These are phyloP conservation scores for Ceratobasidium theobromae DNA, from an alignment of 1,284 basidiomycete species.

Conservation along the genomic window DNA sequence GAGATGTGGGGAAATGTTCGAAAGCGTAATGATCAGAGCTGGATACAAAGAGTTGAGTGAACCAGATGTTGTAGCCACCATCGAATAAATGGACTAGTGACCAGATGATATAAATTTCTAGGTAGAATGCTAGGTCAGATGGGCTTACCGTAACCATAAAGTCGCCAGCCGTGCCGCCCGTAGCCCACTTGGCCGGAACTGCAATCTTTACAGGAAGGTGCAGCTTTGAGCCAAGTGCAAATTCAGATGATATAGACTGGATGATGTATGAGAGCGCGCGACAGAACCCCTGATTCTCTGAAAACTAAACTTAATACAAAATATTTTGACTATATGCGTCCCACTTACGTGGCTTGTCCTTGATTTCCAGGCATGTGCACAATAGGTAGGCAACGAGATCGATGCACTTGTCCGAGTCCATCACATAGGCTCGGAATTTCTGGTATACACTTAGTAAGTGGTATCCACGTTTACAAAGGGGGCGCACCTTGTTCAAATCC, in stretches of 20 bases:
- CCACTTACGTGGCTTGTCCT: conserved; percentile 80
- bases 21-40: conserved; percentile 84
- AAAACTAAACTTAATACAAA: conserved; percentile 33
- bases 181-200: conserved; percentile 73
- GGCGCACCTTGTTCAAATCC: conserved; percentile 80
- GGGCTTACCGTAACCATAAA: conserved; percentile 79
- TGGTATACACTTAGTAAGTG: conserved; percentile 42
- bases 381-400: conserved; percentile 77
- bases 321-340: neutral
- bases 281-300: conserved; percentile 88
- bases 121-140: neutral
- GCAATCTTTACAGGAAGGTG: conserved; percentile 55
- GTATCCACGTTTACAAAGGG: conserved; percentile 5
- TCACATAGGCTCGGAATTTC: conserved; percentile 82
- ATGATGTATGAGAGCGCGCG: conserved; percentile 88
- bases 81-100: conserved; percentile 77
- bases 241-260: conserved; percentile 86
- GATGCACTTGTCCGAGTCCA: conserved; percentile 76
- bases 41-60: conserved; percentile 82
- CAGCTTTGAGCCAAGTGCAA: conserved; percentile 69
- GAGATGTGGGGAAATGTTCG: conserved; percentile 86
- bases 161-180: conserved; percentile 74
- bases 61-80: conserved; percentile 85
- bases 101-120: neutral
- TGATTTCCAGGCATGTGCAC: conserved; percentile 78